A percentile compares a stretch with the other conserved stretches of the same genome.
phyloP scores from a whole-genome alignment of 2,329 filamentous ascomycete species.

The Exserohilum turcica region DNA sequence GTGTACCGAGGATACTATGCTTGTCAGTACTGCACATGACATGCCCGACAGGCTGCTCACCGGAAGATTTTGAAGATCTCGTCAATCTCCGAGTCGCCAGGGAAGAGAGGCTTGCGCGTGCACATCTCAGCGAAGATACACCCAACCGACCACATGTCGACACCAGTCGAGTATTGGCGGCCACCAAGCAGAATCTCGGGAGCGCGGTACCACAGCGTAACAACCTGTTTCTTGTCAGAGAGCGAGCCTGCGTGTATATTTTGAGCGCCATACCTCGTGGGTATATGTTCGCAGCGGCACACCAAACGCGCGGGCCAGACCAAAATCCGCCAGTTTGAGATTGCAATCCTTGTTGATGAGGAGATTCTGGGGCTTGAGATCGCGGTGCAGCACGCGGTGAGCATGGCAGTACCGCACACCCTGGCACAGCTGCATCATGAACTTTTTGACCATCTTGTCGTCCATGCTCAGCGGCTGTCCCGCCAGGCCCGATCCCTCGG shows the following conservation, averaged over 20 bases:
- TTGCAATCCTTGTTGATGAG: slow-evolving; percentile 86
- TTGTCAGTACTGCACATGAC: slow-evolving; percentile 27
- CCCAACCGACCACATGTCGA: slow-evolving; percentile 95
- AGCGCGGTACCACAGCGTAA: slow-evolving; percentile 90
- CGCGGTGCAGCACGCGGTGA: slow-evolving; percentile 83
- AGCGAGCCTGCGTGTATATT: background rate
- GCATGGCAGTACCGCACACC: slow-evolving; percentile 88
- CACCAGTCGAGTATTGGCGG: slow-evolving; percentile 89
- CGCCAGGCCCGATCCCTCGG: slow-evolving; percentile 71
- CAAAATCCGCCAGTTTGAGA: slow-evolving; percentile 89
- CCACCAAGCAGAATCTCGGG: slow-evolving; percentile 90
- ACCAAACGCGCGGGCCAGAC: slow-evolving; percentile 85
- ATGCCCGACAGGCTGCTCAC: slow-evolving; percentile 75
- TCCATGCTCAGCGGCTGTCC: slow-evolving; percentile 73
- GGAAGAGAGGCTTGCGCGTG: slow-evolving; percentile 89
- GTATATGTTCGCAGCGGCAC: slow-evolving; percentile 91
- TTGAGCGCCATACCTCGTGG: slow-evolving; percentile 67
- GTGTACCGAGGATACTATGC: slow-evolving; percentile 71
- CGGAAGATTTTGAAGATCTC: slow-evolving; percentile 95
- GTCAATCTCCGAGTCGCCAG: slow-evolving; percentile 90
- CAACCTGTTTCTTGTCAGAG: slow-evolving; percentile 61
- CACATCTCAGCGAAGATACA: slow-evolving; percentile 98
- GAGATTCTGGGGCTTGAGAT: slow-evolving; percentile 89
- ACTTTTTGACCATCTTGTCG: slow-evolving; percentile 84
- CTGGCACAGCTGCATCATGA: slow-evolving; percentile 86